Percentiles rank a stretch among this genome's conserved stretches.
Conservation (phyloP, 2,329 filamentous ascomycete species). For the Colletotrichum incanum region DNA sequence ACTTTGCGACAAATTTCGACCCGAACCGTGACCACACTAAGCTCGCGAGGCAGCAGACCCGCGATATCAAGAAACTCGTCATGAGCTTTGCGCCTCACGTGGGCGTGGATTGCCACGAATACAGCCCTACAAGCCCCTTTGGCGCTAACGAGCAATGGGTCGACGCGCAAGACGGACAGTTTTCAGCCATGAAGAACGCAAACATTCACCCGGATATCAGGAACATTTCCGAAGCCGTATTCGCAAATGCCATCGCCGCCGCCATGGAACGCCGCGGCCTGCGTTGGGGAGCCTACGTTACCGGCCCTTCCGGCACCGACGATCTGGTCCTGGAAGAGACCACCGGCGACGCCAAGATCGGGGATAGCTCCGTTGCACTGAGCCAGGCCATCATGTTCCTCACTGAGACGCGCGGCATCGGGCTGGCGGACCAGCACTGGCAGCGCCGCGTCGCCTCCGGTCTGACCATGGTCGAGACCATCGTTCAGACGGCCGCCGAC, state of each 20-base stretch:
- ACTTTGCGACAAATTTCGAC: constrained; percentile 49
- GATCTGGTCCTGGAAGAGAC: constrained; percentile 47
- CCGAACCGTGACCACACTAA: constrained; percentile 55
- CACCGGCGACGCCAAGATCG: constrained; percentile 50
- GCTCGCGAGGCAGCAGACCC: constrained; percentile 51
- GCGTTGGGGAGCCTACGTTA: constrained; percentile 51
- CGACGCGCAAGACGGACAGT: constrained; percentile 49
- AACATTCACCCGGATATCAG: constrained; percentile 52
- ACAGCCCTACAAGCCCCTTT: constrained; percentile 43
- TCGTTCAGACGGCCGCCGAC: constrained; percentile 51
- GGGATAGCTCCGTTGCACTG: constrained; percentile 50
- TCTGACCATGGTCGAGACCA: constrained; percentile 48
- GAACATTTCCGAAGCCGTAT: constrained; percentile 49
- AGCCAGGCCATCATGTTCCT: constrained; percentile 51
- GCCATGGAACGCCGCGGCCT: constrained; percentile 50
- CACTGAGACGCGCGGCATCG: constrained; percentile 51
- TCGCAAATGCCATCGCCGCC: constrained; percentile 48
- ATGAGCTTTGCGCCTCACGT: constrained; percentile 50
- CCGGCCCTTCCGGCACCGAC: constrained; percentile 41
- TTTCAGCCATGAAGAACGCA: constrained; percentile 53
- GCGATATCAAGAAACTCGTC: constrained; percentile 50
- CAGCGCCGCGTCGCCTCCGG: constrained; percentile 50
- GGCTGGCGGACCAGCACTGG: constrained; percentile 51
- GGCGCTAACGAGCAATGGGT: constrained; percentile 47
- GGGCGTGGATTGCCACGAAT: constrained; percentile 54